These are phyloP conservation scores for Hymenoscyphus occultus DNA, from an alignment of 2,329 filamentous ascomycete species.

Conservation along the genomic window DNA sequence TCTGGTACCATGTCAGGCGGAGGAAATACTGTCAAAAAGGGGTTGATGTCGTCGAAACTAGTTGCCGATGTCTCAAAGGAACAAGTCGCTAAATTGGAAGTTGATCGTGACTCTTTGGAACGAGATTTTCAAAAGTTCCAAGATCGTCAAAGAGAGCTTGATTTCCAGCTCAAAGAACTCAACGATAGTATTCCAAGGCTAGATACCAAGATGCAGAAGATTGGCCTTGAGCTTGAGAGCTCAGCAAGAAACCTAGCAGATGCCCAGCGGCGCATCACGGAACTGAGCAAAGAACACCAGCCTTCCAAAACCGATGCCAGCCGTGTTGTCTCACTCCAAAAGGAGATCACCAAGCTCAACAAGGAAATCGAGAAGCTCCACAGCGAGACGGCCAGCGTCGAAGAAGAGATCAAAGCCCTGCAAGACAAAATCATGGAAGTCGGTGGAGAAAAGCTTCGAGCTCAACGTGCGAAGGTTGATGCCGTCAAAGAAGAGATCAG, in stretches of 20 bases:
- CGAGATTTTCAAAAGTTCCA: constrained; percentile 80
- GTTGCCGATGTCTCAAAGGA: constrained; percentile 84
- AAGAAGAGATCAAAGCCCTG: constrained; percentile 86
- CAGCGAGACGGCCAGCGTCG: constrained; percentile 81
- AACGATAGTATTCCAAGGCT: constrained; percentile 77
- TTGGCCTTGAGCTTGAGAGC: constrained; percentile 83
- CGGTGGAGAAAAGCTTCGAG: constrained; percentile 86
- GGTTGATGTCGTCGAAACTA: constrained; percentile 95
- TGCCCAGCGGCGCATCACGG: constrained; percentile 78
- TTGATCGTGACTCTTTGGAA: constrained; percentile 81
- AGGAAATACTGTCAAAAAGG: constrained; percentile 84
- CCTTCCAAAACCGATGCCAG: constrained; percentile 77
- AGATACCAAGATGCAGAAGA: constrained; percentile 89
- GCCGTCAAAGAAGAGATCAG: constrained; percentile 82
- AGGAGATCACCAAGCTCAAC: constrained; percentile 71
- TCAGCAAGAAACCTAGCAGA: constrained; percentile 80
- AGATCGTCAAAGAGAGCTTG: constrained; percentile 76
- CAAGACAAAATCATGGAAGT: constrained; percentile 99
- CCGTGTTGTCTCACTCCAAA: constrained; percentile 69
- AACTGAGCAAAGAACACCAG: constrained; percentile 77
- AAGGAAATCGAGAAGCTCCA: constrained; percentile 77
- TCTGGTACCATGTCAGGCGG: constrained; percentile 99
- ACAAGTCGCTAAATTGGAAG: constrained; percentile 81
- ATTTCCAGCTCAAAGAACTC: constrained; percentile 68
- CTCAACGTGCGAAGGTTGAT: constrained; percentile 89